phyloP scores from a whole-genome alignment of 495 filamentous ascomycete genomes.

The Elasticomyces elasticus region DNA sequence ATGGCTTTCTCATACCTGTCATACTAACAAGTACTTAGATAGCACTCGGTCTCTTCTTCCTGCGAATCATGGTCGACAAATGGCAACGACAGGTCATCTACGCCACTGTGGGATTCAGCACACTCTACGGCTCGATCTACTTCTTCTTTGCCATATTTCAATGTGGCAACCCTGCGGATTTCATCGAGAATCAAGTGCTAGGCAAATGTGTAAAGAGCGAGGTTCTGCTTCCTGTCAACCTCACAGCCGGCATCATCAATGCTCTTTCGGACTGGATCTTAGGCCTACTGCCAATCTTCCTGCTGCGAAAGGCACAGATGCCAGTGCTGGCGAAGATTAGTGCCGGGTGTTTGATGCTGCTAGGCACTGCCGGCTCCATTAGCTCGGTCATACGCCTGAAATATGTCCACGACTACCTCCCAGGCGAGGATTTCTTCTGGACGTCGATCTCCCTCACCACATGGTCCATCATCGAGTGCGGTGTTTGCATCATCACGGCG shows the following conservation, averaged over 20 bases:
- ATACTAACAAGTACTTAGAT: too few relatives aligned
- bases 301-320: conserved; percentile 28
- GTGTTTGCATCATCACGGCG: conserved; percentile 27
- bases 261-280: conserved; percentile 27
- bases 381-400: conserved; percentile 26
- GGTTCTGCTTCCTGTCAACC: not conserved
- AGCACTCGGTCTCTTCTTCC: conserved; percentile 30
- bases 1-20: too few relatives aligned
- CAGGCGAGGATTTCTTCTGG: conserved; percentile 30
- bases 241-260: conserved; percentile 24
- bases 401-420: conserved; percentile 23
- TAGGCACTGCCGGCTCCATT: conserved; percentile 25
- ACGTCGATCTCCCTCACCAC: conserved; percentile 26
- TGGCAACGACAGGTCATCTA: conserved; percentile 26
- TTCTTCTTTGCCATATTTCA: conserved; percentile 28
- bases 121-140: conserved; percentile 16
- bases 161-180: conserved; percentile 25
- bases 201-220: conserved; percentile 15
- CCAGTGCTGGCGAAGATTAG: conserved; percentile 25
- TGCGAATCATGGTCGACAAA: conserved; percentile 24
- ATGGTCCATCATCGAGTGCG: conserved; percentile 29
- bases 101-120: conserved; percentile 17
- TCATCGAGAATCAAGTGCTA: conserved; percentile 16
- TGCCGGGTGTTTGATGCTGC: conserved; percentile 27
- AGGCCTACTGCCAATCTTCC: conserved; percentile 24